Evolutionary conservation across 306 rosid genomes (phyloP).

Genomic region (Purshia tridentata): DNA sequence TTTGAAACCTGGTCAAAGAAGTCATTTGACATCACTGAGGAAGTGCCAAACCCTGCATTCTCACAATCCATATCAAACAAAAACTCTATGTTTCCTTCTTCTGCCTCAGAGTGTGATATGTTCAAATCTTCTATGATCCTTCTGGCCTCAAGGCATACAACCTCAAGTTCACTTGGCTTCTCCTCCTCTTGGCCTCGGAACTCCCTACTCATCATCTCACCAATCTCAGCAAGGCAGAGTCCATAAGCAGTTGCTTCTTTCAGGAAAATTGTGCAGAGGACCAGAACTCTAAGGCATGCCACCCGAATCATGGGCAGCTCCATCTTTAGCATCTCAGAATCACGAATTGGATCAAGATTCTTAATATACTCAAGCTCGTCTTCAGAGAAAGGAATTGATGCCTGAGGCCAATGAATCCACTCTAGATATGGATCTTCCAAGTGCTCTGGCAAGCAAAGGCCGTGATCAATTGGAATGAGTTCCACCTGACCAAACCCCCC

Average conservation of each 20-base stretch:
- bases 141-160: slow-evolving; percentile 63
- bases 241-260: slow-evolving; percentile 77
- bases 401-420: slow-evolving; percentile 85
- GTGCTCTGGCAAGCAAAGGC: slow-evolving; percentile 66
- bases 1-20: slow-evolving; percentile 2
- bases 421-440: slow-evolving; percentile 82
- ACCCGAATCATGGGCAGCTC: slow-evolving; percentile 75
- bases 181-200: slow-evolving; percentile 56
- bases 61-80: slow-evolving; percentile 53
- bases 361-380: slow-evolving; percentile 61
- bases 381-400: slow-evolving; percentile 66
- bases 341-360: slow-evolving; percentile 54
- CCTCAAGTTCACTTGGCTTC: slow-evolving; percentile 74
- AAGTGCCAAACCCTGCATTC: slow-evolving; percentile 27
- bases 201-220: slow-evolving; percentile 83
- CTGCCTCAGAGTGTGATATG: slow-evolving; percentile 28
- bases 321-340: slow-evolving; percentile 67
- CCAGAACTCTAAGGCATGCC: slow-evolving; percentile 73
- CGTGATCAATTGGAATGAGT: slow-evolving; percentile 77
- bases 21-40: background rate
- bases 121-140: slow-evolving; percentile 33
- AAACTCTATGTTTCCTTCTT: slow-evolving; percentile 38
- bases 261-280: slow-evolving; percentile 68
- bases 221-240: slow-evolving; percentile 73
- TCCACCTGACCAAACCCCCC: slow-evolving; percentile 57